phyloP scores from a whole-genome alignment of 148 eudicot species.

The Persicaria tinctoria region DNA sequence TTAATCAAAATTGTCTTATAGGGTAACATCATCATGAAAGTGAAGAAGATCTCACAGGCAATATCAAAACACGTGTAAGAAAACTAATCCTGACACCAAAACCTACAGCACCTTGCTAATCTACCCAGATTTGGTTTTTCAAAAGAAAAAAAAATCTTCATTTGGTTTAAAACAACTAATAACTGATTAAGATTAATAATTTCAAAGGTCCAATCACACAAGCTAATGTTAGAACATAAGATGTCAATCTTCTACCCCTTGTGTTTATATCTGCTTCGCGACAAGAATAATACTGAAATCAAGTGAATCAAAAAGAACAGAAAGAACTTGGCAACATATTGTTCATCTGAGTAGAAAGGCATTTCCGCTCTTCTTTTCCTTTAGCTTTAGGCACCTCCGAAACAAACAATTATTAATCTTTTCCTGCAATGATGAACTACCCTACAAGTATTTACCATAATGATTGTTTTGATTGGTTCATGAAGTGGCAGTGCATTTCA shows the following conservation, averaged over 20 bases:
- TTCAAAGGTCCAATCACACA: neutral
- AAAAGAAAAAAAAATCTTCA: neutral
- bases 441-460: neutral
- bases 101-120: neutral
- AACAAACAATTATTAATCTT: neutral
- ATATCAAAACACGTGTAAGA: neutral
- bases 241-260: neutral
- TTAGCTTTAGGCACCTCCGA: neutral
- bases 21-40: neutral
- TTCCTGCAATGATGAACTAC: neutral
- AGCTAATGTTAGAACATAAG: neutral
- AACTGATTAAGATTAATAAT: neutral
- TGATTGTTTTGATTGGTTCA: neutral
- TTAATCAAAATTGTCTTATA: neutral
- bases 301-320: neutral
- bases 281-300: neutral
- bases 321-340: neutral
- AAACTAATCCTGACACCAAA: neutral
- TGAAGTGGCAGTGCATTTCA: no score
- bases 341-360: neutral
- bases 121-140: neutral
- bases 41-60: neutral
- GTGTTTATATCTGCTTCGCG: neutral
- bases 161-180: neutral
- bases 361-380: neutral